Percentiles rank a stretch among this genome's conserved stretches.
These are phyloP conservation scores for Meyerozyma carpophila DNA, from an alignment of 1,139 yeast species.

Conservation along the genomic window DNA sequence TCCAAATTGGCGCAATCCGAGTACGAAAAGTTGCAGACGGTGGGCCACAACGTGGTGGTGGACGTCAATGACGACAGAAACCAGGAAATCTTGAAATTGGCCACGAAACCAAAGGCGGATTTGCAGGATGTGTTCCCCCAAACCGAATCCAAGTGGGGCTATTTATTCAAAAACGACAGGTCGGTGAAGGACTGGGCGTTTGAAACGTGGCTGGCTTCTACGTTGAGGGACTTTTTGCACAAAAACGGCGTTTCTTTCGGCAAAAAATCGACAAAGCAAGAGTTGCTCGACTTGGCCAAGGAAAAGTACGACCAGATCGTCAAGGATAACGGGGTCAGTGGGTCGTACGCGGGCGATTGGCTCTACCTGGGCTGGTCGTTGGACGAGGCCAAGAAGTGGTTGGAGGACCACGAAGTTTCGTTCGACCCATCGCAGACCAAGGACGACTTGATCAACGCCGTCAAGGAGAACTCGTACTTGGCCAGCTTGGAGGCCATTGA, in stretches of 20 bases:
- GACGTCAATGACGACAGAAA: constrained; percentile 10
- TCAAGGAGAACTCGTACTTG: constrained; percentile 36
- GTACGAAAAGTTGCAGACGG: constrained; percentile 19
- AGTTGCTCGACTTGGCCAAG: constrained; percentile 32
- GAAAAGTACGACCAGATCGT: constrained; percentile 32
- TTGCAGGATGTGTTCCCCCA: constrained; percentile 12
- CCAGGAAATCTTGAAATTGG: constrained; percentile 14
- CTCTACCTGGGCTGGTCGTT: constrained; percentile 43
- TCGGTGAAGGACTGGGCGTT: constrained; percentile 36
- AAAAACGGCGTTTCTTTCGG: constrained; percentile 25
- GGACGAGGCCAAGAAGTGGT: constrained; percentile 42
- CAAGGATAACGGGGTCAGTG: constrained; percentile 29
- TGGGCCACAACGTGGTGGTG: constrained; percentile 6
- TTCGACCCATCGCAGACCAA: constrained; percentile 33
- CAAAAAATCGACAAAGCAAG: constrained; percentile 23
- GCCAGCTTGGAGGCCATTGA: constrained; percentile 31
- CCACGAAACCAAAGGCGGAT: constrained; percentile 13
- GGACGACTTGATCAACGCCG: constrained; percentile 37
- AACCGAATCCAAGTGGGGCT: constrained; percentile 11
- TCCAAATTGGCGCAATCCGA: constrained; percentile 27
- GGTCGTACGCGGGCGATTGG: constrained; percentile 48
- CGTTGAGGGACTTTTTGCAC: constrained; percentile 30
- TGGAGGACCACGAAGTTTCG: constrained; percentile 37
- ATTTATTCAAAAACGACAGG: constrained; percentile 5
- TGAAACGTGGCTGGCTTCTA: constrained; percentile 40